Evolutionary conservation across 2,329 filamentous ascomycete species (phyloP).

Genomic region (Neurospora sp.): DNA sequence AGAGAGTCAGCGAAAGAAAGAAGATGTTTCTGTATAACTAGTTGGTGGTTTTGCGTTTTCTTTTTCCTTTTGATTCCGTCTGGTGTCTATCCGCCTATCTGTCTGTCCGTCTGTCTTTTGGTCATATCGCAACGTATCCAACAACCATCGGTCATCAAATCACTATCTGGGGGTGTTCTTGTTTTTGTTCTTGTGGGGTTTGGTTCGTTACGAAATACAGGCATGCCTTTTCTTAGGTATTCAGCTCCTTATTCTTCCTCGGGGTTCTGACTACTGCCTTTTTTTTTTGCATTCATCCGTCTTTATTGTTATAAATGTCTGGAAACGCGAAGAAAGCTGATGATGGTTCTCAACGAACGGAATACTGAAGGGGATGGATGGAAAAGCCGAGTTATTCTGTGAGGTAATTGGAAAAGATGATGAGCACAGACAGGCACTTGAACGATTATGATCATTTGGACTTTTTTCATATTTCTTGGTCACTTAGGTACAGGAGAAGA

Average conservation of each 20-base stretch:
- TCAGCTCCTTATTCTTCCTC: not conserved
- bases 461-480: not conserved
- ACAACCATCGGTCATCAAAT: not conserved
- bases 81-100: not conserved
- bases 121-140: not conserved
- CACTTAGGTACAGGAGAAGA: not conserved
- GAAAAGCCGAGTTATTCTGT: not conserved
- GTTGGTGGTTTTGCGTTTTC: slow-evolving; percentile 5
- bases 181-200: not conserved
- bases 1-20: not conserved
- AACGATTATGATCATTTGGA: not conserved
- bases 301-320: not conserved
- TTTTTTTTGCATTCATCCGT: not conserved
- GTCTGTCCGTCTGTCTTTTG: not conserved
- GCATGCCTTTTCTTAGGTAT: not conserved
- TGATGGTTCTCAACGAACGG: not conserved
- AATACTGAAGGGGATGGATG: not conserved
- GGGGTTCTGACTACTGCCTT: not conserved
- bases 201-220: not conserved
- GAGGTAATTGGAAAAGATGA: not conserved
- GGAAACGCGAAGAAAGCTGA: not conserved
- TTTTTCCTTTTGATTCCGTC: slow-evolving; percentile 2
- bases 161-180: not conserved
- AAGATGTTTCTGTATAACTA: slow-evolving; percentile 11
- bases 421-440: not conserved